phyloP scores from a whole-genome alignment of 2,329 filamentous ascomycete genomes.

The Parastagonospora avenae region DNA sequence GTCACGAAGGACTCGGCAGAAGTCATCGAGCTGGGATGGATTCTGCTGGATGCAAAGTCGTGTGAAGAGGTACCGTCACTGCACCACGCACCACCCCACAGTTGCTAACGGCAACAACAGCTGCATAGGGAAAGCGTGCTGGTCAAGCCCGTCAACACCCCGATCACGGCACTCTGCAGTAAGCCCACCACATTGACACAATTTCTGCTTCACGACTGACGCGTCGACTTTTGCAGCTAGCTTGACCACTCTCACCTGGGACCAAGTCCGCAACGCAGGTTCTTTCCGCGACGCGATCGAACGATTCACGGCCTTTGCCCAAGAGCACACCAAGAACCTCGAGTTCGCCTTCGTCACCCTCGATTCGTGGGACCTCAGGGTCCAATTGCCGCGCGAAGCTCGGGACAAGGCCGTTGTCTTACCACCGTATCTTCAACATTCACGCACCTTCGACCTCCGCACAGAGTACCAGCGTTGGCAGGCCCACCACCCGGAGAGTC shows the following conservation, averaged over 20 bases:
- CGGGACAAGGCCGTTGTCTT: conserved; percentile 97
- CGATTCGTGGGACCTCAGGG: conserved; percentile 97
- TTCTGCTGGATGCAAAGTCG: conserved; percentile 87
- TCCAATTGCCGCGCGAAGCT: conserved; percentile 95
- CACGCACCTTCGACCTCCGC: conserved; percentile 92
- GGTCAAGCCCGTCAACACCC: conserved; percentile 97
- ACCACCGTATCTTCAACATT: conserved; percentile 96
- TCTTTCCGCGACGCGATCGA: conserved; percentile 96
- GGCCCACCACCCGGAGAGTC: conserved; percentile 94
- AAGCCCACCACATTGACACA: conserved; percentile 53
- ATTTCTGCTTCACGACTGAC: conserved; percentile 34
- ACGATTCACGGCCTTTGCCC: conserved; percentile 91
- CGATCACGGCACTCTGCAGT: conserved; percentile 98
- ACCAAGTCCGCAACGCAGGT: conserved; percentile 96
- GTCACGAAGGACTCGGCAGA: conserved; percentile 99
- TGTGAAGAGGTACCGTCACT: conserved; percentile 76
- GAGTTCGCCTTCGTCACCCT: conserved; percentile 99
- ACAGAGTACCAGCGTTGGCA: conserved; percentile 99
- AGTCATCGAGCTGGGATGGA: conserved; percentile 99
- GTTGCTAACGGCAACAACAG: conserved; percentile 56
- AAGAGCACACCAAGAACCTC: conserved; percentile 88
- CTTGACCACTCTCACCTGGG: conserved; percentile 97
- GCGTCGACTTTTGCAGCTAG: conserved; percentile 67
- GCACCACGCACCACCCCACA: conserved; percentile 9
- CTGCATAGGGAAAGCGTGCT: conserved; percentile 94